Conservation (phyloP, 2,329 filamentous ascomycete genomes). For the Pestalotiopsis sp. region DNA sequence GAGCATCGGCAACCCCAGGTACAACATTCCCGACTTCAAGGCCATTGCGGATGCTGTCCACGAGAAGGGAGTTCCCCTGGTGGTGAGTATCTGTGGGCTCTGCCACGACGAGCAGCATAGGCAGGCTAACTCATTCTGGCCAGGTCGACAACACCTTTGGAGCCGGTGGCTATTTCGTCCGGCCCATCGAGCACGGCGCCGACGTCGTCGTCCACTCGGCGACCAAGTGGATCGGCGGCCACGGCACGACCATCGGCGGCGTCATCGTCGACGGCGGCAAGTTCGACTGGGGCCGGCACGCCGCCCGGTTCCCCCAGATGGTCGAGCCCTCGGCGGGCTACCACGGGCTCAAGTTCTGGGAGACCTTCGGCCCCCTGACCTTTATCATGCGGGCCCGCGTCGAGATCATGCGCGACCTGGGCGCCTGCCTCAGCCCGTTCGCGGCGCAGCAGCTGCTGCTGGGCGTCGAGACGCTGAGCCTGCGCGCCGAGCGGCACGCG, state of each 20-base stretch:
- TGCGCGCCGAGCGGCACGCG: slow-evolving; percentile 85
- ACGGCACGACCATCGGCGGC: slow-evolving; percentile 89
- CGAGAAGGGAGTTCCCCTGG: slow-evolving; percentile 64
- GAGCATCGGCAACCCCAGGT: slow-evolving; percentile 90
- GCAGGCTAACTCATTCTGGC: slow-evolving; percentile 1
- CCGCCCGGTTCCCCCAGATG: slow-evolving; percentile 87
- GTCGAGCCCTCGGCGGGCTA: slow-evolving; percentile 86
- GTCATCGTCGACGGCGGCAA: slow-evolving; percentile 86
- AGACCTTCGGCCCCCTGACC: slow-evolving; percentile 81
- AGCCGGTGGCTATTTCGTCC: slow-evolving; percentile 84
- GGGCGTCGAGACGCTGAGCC: slow-evolving; percentile 84
- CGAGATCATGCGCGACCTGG: slow-evolving; percentile 87
- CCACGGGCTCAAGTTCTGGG: slow-evolving; percentile 92
- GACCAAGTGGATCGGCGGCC: slow-evolving; percentile 96
- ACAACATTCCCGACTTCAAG: slow-evolving; percentile 91
- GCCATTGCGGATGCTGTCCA: slow-evolving; percentile 81
- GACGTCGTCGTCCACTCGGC: slow-evolving; percentile 95
- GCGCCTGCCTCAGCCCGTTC: slow-evolving; percentile 83
- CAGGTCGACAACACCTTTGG: slow-evolving; percentile 94
- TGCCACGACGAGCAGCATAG: not conserved
- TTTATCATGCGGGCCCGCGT: slow-evolving; percentile 87
- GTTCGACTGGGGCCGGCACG: slow-evolving; percentile 90
- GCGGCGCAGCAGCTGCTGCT: slow-evolving; percentile 89
- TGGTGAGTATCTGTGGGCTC: slow-evolving; percentile 43
- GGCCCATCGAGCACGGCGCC: slow-evolving; percentile 86